Conservation (phyloP, 2,329 filamentous ascomycete species). For the Penicillium aurantiogriseum region DNA sequence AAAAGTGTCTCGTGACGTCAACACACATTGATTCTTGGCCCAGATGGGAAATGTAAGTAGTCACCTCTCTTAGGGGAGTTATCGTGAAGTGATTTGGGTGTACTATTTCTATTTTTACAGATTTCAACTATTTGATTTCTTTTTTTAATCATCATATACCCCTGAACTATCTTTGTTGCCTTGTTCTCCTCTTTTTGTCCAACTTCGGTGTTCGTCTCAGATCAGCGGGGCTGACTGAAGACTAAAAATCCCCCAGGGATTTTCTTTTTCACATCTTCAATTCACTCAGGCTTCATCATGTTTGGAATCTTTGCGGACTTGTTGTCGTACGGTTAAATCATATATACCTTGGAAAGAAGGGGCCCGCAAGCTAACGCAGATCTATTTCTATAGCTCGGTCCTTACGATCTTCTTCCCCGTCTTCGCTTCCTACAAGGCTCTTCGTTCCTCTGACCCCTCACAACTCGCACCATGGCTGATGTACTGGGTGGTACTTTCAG, state of each 20-base stretch:
- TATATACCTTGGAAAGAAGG: background rate
- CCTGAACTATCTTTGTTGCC: constrained; percentile 8
- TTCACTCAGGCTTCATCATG: constrained; percentile 52
- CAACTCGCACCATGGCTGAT: constrained; percentile 96
- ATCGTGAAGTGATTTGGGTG: background rate
- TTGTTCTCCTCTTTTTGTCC: background rate
- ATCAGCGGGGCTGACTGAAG: constrained; percentile 11
- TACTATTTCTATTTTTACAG: background rate
- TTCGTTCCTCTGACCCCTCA: constrained; percentile 85
- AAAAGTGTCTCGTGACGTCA: constrained; percentile 3
- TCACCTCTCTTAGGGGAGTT: background rate
- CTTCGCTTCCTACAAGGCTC: constrained; percentile 96
- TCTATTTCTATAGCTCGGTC: constrained; percentile 62
- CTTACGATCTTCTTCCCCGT: constrained; percentile 91
- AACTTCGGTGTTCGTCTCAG: constrained; percentile 4
- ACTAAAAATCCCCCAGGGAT: constrained; percentile 3
- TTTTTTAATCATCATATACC: background rate
- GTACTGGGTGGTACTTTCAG: constrained; percentile 95
- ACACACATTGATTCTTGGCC: background rate
- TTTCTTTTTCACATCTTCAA: constrained; percentile 6
- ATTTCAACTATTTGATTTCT: background rate
- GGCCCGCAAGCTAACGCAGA: constrained; percentile 14
- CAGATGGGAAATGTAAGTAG: background rate
- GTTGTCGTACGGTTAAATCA: constrained; percentile 63
- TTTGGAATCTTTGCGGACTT: constrained; percentile 76